Percentiles rank a stretch among this genome's conserved stretches.
These are phyloP conservation scores for Wickerhamiella occidentalis DNA, from an alignment of 805 yeast genomes.

Conservation along the genomic window DNA sequence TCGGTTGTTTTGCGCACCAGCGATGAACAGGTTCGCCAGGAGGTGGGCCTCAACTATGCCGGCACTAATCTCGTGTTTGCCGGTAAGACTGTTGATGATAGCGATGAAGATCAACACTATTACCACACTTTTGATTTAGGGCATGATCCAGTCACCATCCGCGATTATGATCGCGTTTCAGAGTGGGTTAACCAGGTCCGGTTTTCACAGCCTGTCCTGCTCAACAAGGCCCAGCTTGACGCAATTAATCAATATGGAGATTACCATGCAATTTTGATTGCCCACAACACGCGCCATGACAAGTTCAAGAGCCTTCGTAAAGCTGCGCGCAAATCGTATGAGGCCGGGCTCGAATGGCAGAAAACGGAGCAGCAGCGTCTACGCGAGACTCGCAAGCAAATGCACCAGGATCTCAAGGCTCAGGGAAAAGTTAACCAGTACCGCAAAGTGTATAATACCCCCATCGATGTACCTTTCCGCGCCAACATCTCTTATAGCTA, in stretches of 20 bases:
- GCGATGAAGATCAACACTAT: not conserved
- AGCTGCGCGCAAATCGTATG: conserved; percentile 8
- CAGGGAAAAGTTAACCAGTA: conserved; percentile 14
- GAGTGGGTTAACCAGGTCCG: conserved; percentile 10
- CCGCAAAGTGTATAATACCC: conserved; percentile 15
- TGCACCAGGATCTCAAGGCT: conserved; percentile 16
- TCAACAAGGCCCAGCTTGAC: not conserved
- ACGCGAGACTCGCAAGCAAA: conserved; percentile 16
- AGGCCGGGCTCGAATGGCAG: conserved; percentile 13
- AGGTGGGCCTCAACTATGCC: conserved; percentile 16
- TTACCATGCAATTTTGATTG: conserved; percentile 7
- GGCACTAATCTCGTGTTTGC: conserved; percentile 16
- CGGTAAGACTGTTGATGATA: conserved; percentile 3
- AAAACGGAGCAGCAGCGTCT: conserved; percentile 15
- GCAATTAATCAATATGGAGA: conserved; percentile 2
- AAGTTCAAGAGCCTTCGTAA: conserved; percentile 5
- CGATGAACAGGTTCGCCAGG: conserved; percentile 13
- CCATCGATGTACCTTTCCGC: conserved; percentile 16
- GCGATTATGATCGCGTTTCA: conserved; percentile 13
- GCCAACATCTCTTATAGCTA: conserved; percentile 18
- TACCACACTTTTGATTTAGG: conserved; percentile 14
- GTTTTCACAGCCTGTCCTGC: conserved; percentile 2
- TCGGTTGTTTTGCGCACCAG: conserved; percentile 18
- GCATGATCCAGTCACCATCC: conserved; percentile 17
- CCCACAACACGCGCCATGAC: not conserved